Evolutionary conservation across 2,329 filamentous ascomycete genomes (phyloP), one percentile per base, ranked within the genome.

Genomic region (Neonectria ditissima): DNA sequence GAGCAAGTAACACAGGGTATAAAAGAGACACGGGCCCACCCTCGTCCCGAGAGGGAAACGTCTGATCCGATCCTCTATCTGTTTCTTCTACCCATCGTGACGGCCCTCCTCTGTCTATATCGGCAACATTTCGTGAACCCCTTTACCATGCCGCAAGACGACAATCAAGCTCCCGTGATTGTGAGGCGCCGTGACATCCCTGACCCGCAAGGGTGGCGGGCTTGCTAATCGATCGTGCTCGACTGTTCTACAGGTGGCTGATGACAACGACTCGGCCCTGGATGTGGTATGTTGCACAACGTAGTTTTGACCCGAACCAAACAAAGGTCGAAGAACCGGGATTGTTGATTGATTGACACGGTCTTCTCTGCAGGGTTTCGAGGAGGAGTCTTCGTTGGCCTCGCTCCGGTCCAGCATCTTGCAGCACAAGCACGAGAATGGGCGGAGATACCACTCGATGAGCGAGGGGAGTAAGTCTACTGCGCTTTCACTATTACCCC

Each of bases 371-470:
- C 5, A 67, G 55, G 41, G 37, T 28, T 22, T 44, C 20, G 47
- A 59, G n/a, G 65, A 65, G 22, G 58, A 59, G 9, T 67, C 63
- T 9, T 63, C 65, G 10, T 28, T 67, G 18, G 51, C 52, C 18
- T 67, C 63, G 20, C 55, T 65, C 18, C 52, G 65, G 5, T 54
- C 63, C 10, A 65, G 63, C 18, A 65, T 67, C 44, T 39, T 67
- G 32, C 48, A 65, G 24, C 30, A 66, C 37, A 67, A 69, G 13
- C 30, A 65, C n/a, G 72, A 74, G 55, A 73, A 74, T 62, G 71
- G 70, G n/a, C 63, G 69, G n/a, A 65, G 59, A 26, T 72, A 74
- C 47, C 69, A 71, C 59, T 72, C 67, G 0, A 65, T 73, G 65
- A 72, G 73, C 51, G 63, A 69, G 30, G 74, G 72, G 41, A 75